Base-by-base conservation (phyloP, 2,329 filamentous ascomycete species). In the Penicillium sp. region DNA sequence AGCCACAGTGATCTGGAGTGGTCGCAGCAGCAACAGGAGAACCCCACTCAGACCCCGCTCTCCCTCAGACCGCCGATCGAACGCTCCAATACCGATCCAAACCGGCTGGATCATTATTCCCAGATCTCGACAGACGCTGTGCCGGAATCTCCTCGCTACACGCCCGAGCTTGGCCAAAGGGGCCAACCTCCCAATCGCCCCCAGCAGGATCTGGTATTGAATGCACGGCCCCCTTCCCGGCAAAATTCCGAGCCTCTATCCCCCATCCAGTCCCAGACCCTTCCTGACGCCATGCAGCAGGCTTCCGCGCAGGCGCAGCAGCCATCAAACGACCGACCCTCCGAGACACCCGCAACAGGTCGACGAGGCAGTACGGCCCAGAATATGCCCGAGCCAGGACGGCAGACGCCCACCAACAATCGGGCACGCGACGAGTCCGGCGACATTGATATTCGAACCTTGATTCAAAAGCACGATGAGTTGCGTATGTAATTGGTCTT, bases 381-480 rank as follows among this genome's bases (percentile, higher is more conserved):
- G 30, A 45, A 35, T 44, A 50, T 42, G 51, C 49, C 46, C 15
- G 67, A 77, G 45, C 54, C 62, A 39, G 68, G 70, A 9, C 66
- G 70, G 38, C 70, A 59, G 42, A 73, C 71, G 12, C 71, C 72
- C 22, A 69, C 46, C 28, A 52, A 37, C 46, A 62, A 50, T 32
- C 55, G 54, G 16, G 59, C 51, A 40, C 57, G 64, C 33, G 59
- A 69, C 36, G 67, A 71, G 20, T 44, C 59, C 12, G 55, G 64
- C 45, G 57, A 65, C 35, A 44, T 70, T 50, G 65, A 76, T 54
- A 49, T 70, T 56, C 62, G 60, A 48, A 58, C 67, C 48, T 64
- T 70, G 47, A 55, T 66, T 14, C 57, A 62, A 48, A 63, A 62
- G 42, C 58, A 70, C 53, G 66, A 70, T 52, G 68, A 67, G 55